Evolutionary conservation across 2,329 filamentous ascomycete species (phyloP).

Genomic region (Fusarium sp.): DNA sequence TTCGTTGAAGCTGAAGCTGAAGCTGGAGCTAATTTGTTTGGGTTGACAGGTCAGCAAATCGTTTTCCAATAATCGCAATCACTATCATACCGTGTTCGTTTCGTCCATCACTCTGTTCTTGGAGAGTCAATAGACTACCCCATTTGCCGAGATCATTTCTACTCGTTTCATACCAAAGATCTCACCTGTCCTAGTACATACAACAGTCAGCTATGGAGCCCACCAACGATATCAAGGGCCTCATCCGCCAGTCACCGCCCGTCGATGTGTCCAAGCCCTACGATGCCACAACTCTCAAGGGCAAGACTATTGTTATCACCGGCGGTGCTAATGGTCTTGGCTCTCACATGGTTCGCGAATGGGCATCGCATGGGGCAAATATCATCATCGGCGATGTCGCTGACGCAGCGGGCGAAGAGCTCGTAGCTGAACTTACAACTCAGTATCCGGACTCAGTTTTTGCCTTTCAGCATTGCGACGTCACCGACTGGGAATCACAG

Average conservation of each 20-base stretch:
- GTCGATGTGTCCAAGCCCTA: constrained; percentile 58
- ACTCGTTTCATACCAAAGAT: neutral
- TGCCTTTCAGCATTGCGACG: constrained; percentile 70
- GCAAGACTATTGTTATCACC: constrained; percentile 70
- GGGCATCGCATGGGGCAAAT: constrained; percentile 66
- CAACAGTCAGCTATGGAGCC: neutral
- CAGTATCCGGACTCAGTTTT: constrained; percentile 53
- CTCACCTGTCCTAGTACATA: neutral
- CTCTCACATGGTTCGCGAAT: constrained; percentile 61
- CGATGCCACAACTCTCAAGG: constrained; percentile 56
- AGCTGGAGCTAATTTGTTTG: constrained; percentile 1
- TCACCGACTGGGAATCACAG: constrained; percentile 72
- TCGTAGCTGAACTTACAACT: constrained; percentile 63
- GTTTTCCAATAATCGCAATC: neutral
- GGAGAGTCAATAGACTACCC: neutral
- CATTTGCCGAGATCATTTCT: constrained; percentile 1
- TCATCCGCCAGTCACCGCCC: constrained; percentile 52
- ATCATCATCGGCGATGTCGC: constrained; percentile 73
- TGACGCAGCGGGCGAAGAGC: constrained; percentile 59
- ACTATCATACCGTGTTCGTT: neutral
- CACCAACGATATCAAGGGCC: constrained; percentile 34
- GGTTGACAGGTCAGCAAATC: constrained; percentile 11
- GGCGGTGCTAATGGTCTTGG: constrained; percentile 72
- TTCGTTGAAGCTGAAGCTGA: constrained; percentile 4
- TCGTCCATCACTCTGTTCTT: neutral